Base-by-base conservation (phyloP, 371 early-diverging fungal genomes). In the Lichtheimia ramosa region DNA sequence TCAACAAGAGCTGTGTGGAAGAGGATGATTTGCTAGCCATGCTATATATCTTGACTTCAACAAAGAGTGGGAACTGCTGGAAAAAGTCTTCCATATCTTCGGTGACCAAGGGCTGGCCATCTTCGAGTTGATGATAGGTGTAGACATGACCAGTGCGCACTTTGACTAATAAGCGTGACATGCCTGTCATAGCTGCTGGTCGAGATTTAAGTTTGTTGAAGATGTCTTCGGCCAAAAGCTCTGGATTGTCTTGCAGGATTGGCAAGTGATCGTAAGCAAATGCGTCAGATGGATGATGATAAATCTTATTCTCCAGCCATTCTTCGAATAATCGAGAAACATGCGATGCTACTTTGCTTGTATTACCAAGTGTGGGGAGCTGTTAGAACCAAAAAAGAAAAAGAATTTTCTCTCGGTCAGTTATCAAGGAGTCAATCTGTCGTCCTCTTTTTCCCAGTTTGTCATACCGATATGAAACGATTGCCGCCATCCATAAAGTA, bases 401-500 rank as follows among this genome's bases (percentile, higher is more conserved):
- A 34, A 34, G 34, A 34, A 34, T 34, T 34, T 34, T 34, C 34
- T 34, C 34, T 34, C 34, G 34, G 34, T 34, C 34, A 34, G 34
- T 8, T 34, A 34, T 34, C 34, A 34, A 8, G 0, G 34, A 34
- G 34, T 34, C 34, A 34, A 34, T 34, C 34, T 34, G 8, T 34
- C 34, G 34, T 34, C 10, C 10, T 28, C 10, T 28, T 34, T 34
- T 34, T 8, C 10, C 34, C n/a, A n/a, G n/a, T 2, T 34, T 8
- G 57, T 69, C 63, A 24, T 57, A 57, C 58, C 58, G 58, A 57
- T 50, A 73, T 73, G 27, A 73, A 73, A 34, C 70, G 51, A 34
- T 62, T 60, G 10, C 67, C 69, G 21, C 73, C 73, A 55, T 73
- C 73, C 59, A 73, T 65, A 49, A 73, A 73, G 46, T 73, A 73